Conservation (phyloP, 2,329 filamentous ascomycete genomes). For the Pleoardoris graminearum region DNA sequence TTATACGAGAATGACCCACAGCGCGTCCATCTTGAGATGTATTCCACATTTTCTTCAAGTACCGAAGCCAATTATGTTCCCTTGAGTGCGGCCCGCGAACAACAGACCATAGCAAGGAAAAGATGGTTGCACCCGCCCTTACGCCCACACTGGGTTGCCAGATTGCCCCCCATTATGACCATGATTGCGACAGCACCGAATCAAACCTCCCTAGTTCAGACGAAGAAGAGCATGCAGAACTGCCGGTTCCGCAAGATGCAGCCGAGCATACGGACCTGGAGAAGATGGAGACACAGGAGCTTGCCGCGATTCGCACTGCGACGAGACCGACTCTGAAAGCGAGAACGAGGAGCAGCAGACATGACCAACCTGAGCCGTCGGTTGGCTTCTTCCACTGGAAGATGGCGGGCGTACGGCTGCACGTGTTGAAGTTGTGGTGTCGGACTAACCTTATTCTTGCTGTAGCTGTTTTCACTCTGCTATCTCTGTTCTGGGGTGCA, state of each 20-base stretch:
- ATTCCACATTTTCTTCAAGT: too few relatives aligned
- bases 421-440: slow-evolving; percentile 34
- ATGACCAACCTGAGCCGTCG: slow-evolving; percentile 16
- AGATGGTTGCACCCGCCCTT: slow-evolving; percentile 18
- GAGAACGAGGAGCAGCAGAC: slow-evolving; percentile 26
- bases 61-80: too few relatives aligned
- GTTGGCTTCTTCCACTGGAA: slow-evolving; percentile 36
- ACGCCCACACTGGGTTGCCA: slow-evolving; percentile 25
- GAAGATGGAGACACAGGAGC: slow-evolving; percentile 28
- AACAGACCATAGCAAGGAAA: slow-evolving; percentile 11
- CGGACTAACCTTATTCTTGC: slow-evolving; percentile 34
- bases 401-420: slow-evolving; percentile 36
- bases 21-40: neutral
- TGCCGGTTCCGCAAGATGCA: slow-evolving; percentile 1
- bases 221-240: slow-evolving; percentile 4
- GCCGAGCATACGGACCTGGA: slow-evolving; percentile 17
- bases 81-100: too few relatives aligned
- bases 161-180: slow-evolving; percentile 31
- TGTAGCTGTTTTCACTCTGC: slow-evolving; percentile 27
- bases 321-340: slow-evolving; percentile 17
- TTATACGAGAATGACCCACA: neutral
- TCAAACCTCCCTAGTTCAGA: slow-evolving; percentile 12
- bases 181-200: slow-evolving; percentile 15
- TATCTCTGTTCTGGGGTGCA: slow-evolving; percentile 37
- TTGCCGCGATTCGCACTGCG: slow-evolving; percentile 4